These are phyloP conservation scores for Chondrus crispus DNA, from an alignment of 23 red algal species.

Conservation along the genomic window DNA sequence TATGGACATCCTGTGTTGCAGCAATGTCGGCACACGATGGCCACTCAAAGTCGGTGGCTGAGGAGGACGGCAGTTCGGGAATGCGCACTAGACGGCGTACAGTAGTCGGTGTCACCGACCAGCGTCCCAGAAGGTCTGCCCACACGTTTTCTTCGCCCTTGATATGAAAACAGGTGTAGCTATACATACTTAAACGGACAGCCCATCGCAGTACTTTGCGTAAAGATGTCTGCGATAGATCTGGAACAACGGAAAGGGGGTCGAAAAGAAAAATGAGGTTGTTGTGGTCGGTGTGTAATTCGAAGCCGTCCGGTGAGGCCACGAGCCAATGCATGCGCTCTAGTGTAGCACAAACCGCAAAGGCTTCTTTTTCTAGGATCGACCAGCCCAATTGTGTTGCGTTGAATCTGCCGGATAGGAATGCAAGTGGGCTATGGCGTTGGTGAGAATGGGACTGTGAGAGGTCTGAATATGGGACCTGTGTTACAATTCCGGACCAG, in stretches of 20 bases:
- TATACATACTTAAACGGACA: conserved; percentile 29
- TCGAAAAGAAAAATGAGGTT: conserved; percentile 60
- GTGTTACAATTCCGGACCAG: conserved; percentile 26
- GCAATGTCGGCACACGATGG: background rate
- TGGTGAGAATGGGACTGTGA: background rate
- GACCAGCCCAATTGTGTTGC: conserved; percentile 38
- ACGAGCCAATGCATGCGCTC: conserved; percentile 38
- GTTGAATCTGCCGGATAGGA: conserved; percentile 17
- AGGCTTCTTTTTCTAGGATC: conserved; percentile 40
- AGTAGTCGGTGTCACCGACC: background rate
- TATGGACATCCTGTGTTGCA: background rate
- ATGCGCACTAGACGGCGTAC: conserved; percentile 1
- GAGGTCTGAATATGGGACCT: conserved; percentile 5
- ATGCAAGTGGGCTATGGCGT: background rate
- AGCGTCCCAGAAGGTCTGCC: conserved; percentile 38
- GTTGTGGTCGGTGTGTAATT: conserved; percentile 36
- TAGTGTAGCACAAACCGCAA: background rate
- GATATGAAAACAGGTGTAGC: conserved; percentile 40
- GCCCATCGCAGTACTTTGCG: conserved; percentile 41
- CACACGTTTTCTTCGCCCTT: conserved; percentile 35
- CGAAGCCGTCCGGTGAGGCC: background rate
- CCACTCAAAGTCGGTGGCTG: background rate
- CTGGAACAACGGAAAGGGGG: conserved; percentile 29
- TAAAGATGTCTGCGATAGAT: background rate
- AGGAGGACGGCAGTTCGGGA: conserved; percentile 1